A percentile compares a stretch with the other conserved stretches of the same genome.
Conservation (phyloP, 208 protist species). For the Leishmania braziliensis region DNA sequence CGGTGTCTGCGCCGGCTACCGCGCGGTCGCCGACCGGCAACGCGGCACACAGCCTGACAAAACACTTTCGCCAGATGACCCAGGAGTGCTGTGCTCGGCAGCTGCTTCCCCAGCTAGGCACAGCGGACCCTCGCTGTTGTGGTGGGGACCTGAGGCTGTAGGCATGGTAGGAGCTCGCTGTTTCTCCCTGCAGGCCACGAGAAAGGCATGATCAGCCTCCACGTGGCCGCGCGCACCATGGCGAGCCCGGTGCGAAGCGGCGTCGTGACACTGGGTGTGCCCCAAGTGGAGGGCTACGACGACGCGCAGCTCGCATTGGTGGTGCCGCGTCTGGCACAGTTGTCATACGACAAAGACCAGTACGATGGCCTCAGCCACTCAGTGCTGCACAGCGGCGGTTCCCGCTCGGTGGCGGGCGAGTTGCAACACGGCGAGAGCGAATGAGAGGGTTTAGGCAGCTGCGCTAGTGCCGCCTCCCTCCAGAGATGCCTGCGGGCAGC, state of each 20-base stretch:
- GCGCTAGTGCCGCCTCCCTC: neutral
- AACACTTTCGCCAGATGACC: neutral
- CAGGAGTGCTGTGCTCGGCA: neutral
- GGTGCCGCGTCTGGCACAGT: neutral
- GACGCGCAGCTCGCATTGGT: neutral
- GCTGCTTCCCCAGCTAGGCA: neutral
- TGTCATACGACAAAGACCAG: neutral
- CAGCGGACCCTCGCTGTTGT: neutral
- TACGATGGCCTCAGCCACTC: neutral
- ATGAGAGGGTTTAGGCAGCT: neutral
- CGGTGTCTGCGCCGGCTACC: too few relatives aligned
- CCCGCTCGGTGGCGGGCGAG: neutral
- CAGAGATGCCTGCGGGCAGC: neutral
- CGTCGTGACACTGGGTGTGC: too few relatives aligned
- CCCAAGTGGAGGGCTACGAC: neutral
- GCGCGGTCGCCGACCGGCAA: neutral
- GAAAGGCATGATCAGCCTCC: neutral
- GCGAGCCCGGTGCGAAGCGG: neutral
- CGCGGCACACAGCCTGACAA: neutral
- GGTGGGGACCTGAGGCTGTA: neutral
- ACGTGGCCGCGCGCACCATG: too few relatives aligned
- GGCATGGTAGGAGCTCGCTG: neutral
- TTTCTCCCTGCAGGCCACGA: neutral
- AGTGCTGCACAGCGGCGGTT: neutral
- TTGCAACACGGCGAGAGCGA: neutral